These are phyloP conservation scores for Exserohilum rostratum DNA, from an alignment of 2,329 filamentous ascomycete species.

Conservation along the genomic window DNA sequence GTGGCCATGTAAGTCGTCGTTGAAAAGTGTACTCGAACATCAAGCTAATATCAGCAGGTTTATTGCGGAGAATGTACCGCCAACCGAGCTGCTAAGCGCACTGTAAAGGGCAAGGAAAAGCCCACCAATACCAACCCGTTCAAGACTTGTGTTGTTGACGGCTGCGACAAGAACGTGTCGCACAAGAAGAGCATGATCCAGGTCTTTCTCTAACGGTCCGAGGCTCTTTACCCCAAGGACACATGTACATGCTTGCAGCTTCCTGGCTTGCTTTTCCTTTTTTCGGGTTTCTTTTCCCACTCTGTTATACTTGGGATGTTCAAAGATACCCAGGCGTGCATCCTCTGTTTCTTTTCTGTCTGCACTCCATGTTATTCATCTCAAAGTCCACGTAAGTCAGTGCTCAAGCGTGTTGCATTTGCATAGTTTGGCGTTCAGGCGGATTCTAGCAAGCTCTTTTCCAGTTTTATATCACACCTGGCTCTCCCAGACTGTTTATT, in stretches of 20 bases:
- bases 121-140: conserved; percentile 46
- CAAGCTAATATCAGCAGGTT: conserved; percentile 44
- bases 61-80: conserved; percentile 61
- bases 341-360: conserved; percentile 1
- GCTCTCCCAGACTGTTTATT: not conserved
- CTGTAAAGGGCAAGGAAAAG: conserved; percentile 50
- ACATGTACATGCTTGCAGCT: not conserved
- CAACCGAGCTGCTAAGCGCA: conserved; percentile 46
- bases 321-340: conserved; percentile 17
- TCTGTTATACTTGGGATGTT: conserved; percentile 10
- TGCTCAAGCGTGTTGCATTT: conserved; percentile 20
- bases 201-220: conserved; percentile 45
- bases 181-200: conserved; percentile 49
- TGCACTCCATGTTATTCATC: not conserved
- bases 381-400: not conserved
- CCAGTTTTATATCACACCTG: not conserved
- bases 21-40: not conserved
- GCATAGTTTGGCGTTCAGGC: conserved; percentile 23
- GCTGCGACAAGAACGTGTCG: conserved; percentile 48
- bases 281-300: not conserved
- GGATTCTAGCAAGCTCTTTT: not conserved
- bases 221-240: not conserved
- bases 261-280: not conserved
- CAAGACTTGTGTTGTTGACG: conserved; percentile 54
- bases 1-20: conserved; percentile 77